Evolutionary conservation across 305 asterid species (phyloP).

Genomic region (Fraxinus dipetala): DNA sequence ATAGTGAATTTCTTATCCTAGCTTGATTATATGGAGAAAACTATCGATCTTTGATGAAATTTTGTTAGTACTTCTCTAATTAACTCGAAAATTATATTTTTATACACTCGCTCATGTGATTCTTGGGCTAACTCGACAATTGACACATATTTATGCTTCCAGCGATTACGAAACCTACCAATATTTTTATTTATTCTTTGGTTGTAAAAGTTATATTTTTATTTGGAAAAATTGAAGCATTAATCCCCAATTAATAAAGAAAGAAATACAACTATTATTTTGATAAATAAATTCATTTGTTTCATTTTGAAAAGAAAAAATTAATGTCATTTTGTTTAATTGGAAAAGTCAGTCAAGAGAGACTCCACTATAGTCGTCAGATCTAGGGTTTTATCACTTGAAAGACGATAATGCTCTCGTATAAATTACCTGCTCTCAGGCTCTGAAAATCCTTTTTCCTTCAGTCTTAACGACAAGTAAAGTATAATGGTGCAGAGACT

Average conservation of each 20-base stretch:
- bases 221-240: not conserved
- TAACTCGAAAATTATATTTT: not conserved
- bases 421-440: not conserved
- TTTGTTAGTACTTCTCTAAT: not conserved
- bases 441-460: not conserved
- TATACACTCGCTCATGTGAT: not conserved
- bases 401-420: not conserved
- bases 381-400: slow-evolving; percentile 26
- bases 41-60: not conserved
- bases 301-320: not conserved
- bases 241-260: not conserved
- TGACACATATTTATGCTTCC: not conserved
- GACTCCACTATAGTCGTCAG: slow-evolving; percentile 18
- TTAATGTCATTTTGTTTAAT: not conserved
- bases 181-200: not conserved
- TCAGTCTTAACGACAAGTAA: not conserved
- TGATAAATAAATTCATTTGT: not conserved
- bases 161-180: not conserved
- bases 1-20: not conserved
- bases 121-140: not conserved
- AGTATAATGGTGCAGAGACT: slow-evolving; percentile 72
- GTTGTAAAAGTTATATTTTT: not conserved
- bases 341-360: not conserved
- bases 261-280: not conserved
- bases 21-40: not conserved